Percentiles rank a stretch among this genome's conserved stretches.
These are phyloP conservation scores for Metrosideros polymorpha DNA, from an alignment of 441 rosid genomes.

Conservation along the genomic window DNA sequence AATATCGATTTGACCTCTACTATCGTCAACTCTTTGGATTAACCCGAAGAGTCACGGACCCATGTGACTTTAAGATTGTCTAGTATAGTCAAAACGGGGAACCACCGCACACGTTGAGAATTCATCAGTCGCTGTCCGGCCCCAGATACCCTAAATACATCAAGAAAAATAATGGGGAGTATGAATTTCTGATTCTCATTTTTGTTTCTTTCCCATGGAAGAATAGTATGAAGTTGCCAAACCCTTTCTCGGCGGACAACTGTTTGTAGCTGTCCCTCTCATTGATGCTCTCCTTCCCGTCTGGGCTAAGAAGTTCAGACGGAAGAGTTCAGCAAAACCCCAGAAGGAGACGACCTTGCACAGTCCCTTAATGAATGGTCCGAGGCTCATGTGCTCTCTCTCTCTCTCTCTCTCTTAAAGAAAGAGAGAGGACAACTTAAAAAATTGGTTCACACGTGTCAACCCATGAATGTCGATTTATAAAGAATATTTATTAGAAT, in stretches of 20 bases:
- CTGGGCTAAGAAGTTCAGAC: background rate
- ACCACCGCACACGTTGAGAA: background rate
- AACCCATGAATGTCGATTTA: background rate
- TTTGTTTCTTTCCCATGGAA: background rate
- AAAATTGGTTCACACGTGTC: background rate
- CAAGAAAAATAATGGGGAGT: background rate
- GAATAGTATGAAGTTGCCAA: background rate
- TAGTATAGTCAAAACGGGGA: background rate
- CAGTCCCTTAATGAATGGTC: background rate
- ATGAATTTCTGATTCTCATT: background rate
- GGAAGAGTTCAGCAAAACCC: background rate
- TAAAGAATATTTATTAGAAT: background rate
- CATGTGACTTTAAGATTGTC: background rate
- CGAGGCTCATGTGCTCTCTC: background rate
- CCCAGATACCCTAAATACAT: background rate
- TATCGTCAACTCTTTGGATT: background rate
- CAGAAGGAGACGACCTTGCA: background rate
- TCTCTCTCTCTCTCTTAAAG: background rate
- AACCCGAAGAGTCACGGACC: background rate
- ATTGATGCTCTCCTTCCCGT: background rate
- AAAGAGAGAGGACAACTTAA: background rate
- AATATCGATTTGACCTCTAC: background rate
- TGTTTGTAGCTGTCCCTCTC: background rate
- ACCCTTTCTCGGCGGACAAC: background rate
- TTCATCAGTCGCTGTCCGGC: background rate